phyloP scores from a whole-genome alignment of 1,284 basidiomycete species.

The Cryptococcus floricola region DNA sequence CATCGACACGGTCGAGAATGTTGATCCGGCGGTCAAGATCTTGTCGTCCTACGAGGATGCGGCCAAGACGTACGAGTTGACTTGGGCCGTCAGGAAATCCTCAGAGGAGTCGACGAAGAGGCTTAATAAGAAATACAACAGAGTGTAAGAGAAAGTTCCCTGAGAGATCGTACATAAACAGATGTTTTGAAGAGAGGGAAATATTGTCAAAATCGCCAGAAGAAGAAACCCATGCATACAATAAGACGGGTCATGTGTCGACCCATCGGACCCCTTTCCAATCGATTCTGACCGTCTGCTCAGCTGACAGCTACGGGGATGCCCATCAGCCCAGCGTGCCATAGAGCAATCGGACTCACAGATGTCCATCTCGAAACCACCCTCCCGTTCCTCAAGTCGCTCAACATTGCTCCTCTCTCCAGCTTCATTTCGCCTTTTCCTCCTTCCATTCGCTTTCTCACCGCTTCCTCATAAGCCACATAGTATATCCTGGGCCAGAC shows the following conservation, averaged over 20 bases:
- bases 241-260: neutral
- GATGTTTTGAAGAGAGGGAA: neutral
- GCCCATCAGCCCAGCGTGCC: neutral
- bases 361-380: neutral
- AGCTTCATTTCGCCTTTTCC: neutral
- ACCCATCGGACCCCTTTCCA: neutral
- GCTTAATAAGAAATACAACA: constrained; percentile 1
- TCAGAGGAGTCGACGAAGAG: constrained; percentile 30
- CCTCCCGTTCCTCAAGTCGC: neutral
- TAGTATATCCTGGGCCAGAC: neutral
- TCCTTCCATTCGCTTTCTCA: neutral
- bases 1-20: constrained; percentile 45
- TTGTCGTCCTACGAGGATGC: constrained; percentile 61
- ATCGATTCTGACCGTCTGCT: neutral
- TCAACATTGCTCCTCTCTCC: neutral
- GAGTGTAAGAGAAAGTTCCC: neutral
- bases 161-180: neutral
- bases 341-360: neutral
- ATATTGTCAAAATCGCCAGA: neutral
- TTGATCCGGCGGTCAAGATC: constrained; percentile 34
- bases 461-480: neutral
- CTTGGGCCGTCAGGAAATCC: constrained; percentile 36
- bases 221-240: neutral
- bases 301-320: neutral
- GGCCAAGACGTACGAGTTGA: constrained; percentile 70